Conservation (phyloP, 495 filamentous ascomycete species). For the Penicillium canescens region DNA sequence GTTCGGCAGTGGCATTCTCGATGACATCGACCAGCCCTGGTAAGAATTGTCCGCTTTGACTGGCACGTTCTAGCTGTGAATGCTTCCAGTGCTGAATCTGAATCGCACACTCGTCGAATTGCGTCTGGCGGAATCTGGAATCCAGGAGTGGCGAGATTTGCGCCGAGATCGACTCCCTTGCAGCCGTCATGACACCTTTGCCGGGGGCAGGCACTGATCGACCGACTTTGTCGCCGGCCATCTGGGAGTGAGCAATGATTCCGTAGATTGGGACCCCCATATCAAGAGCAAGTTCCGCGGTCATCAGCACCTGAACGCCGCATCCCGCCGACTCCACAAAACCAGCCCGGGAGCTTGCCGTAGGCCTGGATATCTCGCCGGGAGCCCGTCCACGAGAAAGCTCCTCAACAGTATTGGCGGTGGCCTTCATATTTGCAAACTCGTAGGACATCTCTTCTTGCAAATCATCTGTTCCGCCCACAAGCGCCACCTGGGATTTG, state of each 20-base stretch:
- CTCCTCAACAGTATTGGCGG: constrained; percentile 91
- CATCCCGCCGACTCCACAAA: constrained; percentile 98
- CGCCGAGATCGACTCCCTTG: constrained; percentile 77
- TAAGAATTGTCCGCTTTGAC: no score
- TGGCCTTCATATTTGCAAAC: constrained; percentile 98
- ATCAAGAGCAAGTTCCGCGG: constrained; percentile 82
- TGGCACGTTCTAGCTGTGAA: constrained; percentile 86
- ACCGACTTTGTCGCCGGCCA: constrained; percentile 93
- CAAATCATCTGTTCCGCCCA: constrained; percentile 96
- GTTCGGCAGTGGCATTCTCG: no score
- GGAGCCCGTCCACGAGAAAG: constrained; percentile 88
- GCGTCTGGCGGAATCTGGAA: constrained; percentile 87
- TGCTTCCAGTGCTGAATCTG: constrained; percentile 92
- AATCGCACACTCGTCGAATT: constrained; percentile 79
- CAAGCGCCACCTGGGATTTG: constrained; percentile 88
- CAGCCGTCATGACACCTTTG: constrained; percentile 88
- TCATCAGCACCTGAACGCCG: constrained; percentile 95
- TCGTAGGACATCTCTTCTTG: constrained; percentile 96
- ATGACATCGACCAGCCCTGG: no score
- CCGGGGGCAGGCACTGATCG: constrained; percentile 92
- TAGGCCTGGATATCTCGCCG: constrained; percentile 90
- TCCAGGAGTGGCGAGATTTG: constrained; percentile 89
- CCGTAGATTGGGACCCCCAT: constrained; percentile 97
- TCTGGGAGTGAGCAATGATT: constrained; percentile 82
- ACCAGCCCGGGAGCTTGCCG: constrained; percentile 86